These are phyloP conservation scores for Hanseniaspora uvarum DNA, from an alignment of 1,139 yeast genomes.

Conservation along the genomic window DNA sequence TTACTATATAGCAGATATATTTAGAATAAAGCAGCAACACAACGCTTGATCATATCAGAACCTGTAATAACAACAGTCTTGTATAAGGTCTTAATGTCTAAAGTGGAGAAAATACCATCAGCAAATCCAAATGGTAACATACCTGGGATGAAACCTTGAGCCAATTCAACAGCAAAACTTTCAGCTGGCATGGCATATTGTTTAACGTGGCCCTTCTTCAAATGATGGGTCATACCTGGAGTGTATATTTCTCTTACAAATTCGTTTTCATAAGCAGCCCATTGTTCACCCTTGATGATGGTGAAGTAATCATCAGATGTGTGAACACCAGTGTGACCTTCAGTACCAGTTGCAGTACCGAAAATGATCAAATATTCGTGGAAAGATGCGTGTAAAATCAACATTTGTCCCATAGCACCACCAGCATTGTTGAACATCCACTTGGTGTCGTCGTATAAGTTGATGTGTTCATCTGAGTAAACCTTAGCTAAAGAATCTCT, in stretches of 20 bases:
- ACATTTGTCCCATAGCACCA: constrained; percentile 98
- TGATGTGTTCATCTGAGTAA: constrained; percentile 60
- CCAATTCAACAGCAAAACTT: constrained; percentile 82
- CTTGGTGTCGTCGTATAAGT: constrained; percentile 59
- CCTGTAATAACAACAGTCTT: constrained; percentile 68
- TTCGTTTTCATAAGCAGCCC: constrained; percentile 57
- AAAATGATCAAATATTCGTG: constrained; percentile 83
- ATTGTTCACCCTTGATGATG: constrained; percentile 68
- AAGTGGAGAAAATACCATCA: constrained; percentile 67
- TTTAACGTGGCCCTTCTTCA: constrained; percentile 59
- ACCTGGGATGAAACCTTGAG: constrained; percentile 97
- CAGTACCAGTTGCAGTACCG: constrained; percentile 85
- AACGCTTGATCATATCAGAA: constrained; percentile 60
- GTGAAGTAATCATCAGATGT: constrained; percentile 95
- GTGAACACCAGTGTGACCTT: constrained; percentile 92
- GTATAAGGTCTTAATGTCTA: constrained; percentile 60
- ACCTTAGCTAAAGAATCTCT: constrained; percentile 48
- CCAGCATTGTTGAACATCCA: constrained; percentile 98
- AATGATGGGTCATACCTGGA: constrained; percentile 78
- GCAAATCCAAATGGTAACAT: constrained; percentile 94
- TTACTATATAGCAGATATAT: background rate
- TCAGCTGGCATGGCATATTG: constrained; percentile 81
- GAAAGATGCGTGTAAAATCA: constrained; percentile 89
- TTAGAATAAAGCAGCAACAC: constrained; percentile 30
- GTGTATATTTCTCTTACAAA: constrained; percentile 52